A percentile compares a stretch with the other conserved stretches of the same genome.
Evolutionary conservation across 371 early-diverging fungal species (phyloP).

Genomic region (Haplosporangium sp.): DNA sequence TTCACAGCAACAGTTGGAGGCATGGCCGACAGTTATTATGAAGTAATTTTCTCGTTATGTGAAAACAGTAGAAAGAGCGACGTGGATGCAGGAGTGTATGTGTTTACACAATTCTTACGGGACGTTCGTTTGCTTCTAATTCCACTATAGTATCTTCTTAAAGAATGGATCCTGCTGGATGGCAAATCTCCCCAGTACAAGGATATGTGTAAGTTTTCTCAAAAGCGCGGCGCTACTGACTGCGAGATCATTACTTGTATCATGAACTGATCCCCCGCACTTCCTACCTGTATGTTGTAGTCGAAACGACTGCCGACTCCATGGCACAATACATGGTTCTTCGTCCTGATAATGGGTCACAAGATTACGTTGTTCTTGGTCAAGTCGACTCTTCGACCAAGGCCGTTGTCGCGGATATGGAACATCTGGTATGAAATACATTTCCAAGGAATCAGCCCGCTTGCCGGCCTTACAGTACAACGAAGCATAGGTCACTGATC

Average conservation of each 20-base stretch:
- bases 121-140: not conserved
- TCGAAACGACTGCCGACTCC: constrained; percentile 58
- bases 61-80: not conserved
- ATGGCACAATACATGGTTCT: constrained; percentile 65
- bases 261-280: too few species aligned
- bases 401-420: constrained; percentile 56
- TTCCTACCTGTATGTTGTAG: too few species aligned
- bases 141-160: constrained; percentile 75
- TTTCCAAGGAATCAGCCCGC: too few species aligned
- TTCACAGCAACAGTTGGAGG: constrained; percentile 62
- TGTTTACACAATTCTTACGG: not conserved
- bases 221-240: too few species aligned
- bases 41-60: constrained; percentile 36
- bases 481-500: not conserved
- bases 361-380: constrained; percentile 61
- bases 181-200: constrained; percentile 63
- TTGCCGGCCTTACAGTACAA: too few species aligned
- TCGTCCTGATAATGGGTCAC: constrained; percentile 51
- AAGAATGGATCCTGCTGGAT: constrained; percentile 71
- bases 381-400: constrained; percentile 51
- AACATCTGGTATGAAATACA: constrained; percentile 66
- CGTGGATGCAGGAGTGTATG: too few species aligned
- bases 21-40: constrained; percentile 66
- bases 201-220: constrained; percentile 48
- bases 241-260: too few species aligned